Evolutionary conservation across 2,329 filamentous ascomycete species (phyloP), one percentile per base, ranked within the genome.

Genomic region (Aspergillus quadricinctus): DNA sequence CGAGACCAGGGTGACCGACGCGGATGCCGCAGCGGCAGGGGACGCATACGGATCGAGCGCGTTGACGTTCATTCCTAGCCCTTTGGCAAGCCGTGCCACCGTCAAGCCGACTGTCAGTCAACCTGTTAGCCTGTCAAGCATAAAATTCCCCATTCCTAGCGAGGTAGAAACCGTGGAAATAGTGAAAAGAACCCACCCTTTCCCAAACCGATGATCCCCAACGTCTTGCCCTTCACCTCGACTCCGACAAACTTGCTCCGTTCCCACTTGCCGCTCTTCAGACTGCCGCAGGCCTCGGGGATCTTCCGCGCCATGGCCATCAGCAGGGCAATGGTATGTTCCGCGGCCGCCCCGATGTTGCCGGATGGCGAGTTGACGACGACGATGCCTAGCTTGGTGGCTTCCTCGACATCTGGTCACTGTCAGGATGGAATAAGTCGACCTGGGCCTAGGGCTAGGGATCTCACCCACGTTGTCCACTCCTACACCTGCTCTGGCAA

Each of bases 31-130:
- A 43, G 92, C 80, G n/a, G 88, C 85, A 0, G 83, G 79, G 59
- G 87, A 89, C 1, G 89, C 89, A 69, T 91, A 93, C 0, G 90
- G 90, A 64, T 93, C 90, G 52, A 89, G 83, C 0, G 88, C 89
- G 17, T 87, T 74, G 11, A 93, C 83, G 45, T 82, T 83, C 89
- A 93, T 92, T 0, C 88, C 88, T 27, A 93, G 75, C 0, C 89
- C 89, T 53, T 86, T 87, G 8, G 87, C 88, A 77, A 91, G 88
- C n/a, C 88, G 80, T 19, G 89, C 90, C 17, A 93, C 89, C 51
- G 88, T 89, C 68, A 92, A 79, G 23, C 90, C 90, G 28, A 93
- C 83, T 83, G 53, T 25, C 48, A 14, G 29, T 31, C 29, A 31
- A 11, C 29, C 27, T n/a, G n/a, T n/a, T n/a, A n/a, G n/a, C n/a